Base-by-base conservation (phyloP, 495 filamentous ascomycete genomes). In the Xylaria castorea region DNA sequence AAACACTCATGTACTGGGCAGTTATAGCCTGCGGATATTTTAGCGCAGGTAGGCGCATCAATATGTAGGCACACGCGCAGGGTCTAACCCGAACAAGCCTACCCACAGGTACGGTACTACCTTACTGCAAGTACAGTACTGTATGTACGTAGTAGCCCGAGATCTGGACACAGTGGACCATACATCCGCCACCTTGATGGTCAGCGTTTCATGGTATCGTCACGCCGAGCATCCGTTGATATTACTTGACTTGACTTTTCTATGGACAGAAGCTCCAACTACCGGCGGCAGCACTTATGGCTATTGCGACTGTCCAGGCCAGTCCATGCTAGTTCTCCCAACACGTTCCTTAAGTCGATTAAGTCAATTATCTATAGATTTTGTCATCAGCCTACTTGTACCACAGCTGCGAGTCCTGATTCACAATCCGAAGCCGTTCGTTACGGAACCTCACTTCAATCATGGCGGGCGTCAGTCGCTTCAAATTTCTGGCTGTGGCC, bases 401-500 rank as follows among this genome's bases (percentile, higher is more conserved):
- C 58, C 22, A 12, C 27, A 42, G 36, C 32, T 50, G 67, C 67
- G 40, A 70, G 50, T 18, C 67, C 57, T 25, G 46, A 55, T 20
- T 42, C n/a, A 36, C 34, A 32, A 62, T 48, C 50, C n/a, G 16
- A 65, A 36, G 20, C 42, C 38, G 36, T 30, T 71, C 62, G 18
- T 66, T 34, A 44, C 65, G 22, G 42, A 62, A 38, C 36, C n/a
- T 12, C 36, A 9, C 51, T 63, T 46, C 75, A 78, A 30, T 68
- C 66, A 97, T 97, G 93, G 91, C 92, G 78, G 89, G 92, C 76
- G 86, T 95, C 77, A 89, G 91, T 78, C 94, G 95, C 78, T 89
- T 92, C 76, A 93, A 92, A 78, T 99, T 99, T 82, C 85, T 98
- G 79, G 91, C 90, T 80, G 91, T 97, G 78, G 97, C 97, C 77